These are phyloP conservation scores for Lecanosticta acicola DNA, from an alignment of 2,329 filamentous ascomycete genomes.

Conservation along the genomic window DNA sequence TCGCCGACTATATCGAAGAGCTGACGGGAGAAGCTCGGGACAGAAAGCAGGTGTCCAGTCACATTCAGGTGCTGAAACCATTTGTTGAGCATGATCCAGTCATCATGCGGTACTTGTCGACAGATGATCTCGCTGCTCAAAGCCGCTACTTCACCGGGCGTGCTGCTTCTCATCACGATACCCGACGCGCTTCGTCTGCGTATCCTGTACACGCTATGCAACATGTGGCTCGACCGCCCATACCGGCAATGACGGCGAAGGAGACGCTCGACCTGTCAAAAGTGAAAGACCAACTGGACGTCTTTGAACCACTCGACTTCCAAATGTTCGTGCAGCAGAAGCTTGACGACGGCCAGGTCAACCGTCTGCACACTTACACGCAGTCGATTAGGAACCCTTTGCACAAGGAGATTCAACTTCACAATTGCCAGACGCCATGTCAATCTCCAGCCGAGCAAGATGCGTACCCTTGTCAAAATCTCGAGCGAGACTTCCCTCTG, in stretches of 20 bases:
- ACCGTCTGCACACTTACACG: conserved; percentile 37
- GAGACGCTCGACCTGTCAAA: conserved; percentile 11
- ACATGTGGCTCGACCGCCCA: conserved; percentile 5
- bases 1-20: conserved; percentile 53
- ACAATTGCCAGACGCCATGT: conserved; percentile 28
- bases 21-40: conserved; percentile 49
- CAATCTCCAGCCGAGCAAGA: conserved; percentile 10
- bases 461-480: conserved; percentile 7
- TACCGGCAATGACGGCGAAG: conserved; percentile 1
- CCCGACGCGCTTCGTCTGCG: conserved; percentile 17
- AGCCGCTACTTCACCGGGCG: conserved; percentile 11
- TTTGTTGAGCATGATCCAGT: conserved; percentile 49
- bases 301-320: conserved; percentile 33
- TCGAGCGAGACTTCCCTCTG: conserved; percentile 31
- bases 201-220: conserved; percentile 19
- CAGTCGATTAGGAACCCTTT: conserved; percentile 29
- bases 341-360: conserved; percentile 14
- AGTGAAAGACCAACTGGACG: conserved; percentile 19
- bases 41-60: conserved; percentile 59
- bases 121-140: conserved; percentile 27
- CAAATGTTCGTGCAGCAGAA: conserved; percentile 39
- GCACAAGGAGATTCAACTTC: conserved; percentile 28
- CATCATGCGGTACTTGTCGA: conserved; percentile 42
- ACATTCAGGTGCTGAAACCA: conserved; percentile 57
- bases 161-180: conserved; percentile 1